Conservation (phyloP, 768 basidiomycete genomes). For the Lactarius evosmus region DNA sequence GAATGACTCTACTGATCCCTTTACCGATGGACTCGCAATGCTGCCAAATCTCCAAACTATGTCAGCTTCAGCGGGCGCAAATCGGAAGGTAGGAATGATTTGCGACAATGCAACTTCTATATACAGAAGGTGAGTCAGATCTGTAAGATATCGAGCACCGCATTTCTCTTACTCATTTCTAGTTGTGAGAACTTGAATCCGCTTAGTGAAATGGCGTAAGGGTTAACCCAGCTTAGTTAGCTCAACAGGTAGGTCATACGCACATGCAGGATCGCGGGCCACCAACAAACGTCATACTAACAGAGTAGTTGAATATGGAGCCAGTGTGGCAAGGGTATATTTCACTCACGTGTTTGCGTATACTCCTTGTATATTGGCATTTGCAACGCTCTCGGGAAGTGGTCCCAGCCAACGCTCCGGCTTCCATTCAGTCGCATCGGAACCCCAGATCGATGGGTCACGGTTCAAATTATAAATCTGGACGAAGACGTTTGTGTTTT, state of each 20-base stretch:
- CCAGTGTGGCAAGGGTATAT: neutral
- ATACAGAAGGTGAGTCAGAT: slow-evolving; percentile 32
- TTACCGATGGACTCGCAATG: no score
- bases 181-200: slow-evolving; percentile 41
- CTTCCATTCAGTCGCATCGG: no score
- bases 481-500: slow-evolving; percentile 14
- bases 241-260: neutral
- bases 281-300: no score
- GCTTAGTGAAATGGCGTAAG: slow-evolving; percentile 23
- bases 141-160: no score
- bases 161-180: no score
- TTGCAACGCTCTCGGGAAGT: slow-evolving; percentile 23
- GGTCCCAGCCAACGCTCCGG: slow-evolving; percentile 36
- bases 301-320: neutral
- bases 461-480: slow-evolving; percentile 33
- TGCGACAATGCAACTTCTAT: no score
- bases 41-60: no score
- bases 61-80: no score
- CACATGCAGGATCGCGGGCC: no score
- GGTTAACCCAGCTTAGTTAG: neutral
- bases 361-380: slow-evolving; percentile 27
- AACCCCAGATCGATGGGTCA: no score
- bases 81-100: no score
- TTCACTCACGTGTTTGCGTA: slow-evolving; percentile 27
- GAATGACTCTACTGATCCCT: no score